These are phyloP conservation scores for Scheffersomyces cryptocercus DNA, from an alignment of 1,139 yeast genomes.

Conservation along the genomic window DNA sequence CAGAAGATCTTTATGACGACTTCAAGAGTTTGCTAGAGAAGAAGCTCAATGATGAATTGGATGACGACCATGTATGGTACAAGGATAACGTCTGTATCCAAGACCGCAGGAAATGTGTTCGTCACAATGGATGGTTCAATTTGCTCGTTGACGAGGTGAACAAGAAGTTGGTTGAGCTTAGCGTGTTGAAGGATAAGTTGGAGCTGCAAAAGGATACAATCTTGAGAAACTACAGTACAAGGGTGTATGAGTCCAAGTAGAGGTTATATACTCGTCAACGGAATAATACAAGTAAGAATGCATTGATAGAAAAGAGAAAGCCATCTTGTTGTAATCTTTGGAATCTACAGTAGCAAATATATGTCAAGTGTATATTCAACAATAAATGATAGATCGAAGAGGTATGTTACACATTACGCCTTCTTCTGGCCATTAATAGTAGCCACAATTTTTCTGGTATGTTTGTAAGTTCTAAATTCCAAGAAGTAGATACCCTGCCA, in stretches of 20 bases:
- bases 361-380: not conserved
- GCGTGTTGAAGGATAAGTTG: slow-evolving; percentile 18
- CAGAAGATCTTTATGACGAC: slow-evolving; percentile 8
- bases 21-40: slow-evolving; percentile 18
- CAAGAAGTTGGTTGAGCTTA: slow-evolving; percentile 30
- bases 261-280: too few relatives aligned
- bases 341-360: too few relatives aligned
- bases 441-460: slow-evolving; percentile 66
- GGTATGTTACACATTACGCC: not conserved
- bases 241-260: slow-evolving; percentile 26
- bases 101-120: slow-evolving; percentile 66
- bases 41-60: slow-evolving; percentile 8
- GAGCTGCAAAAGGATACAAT: slow-evolving; percentile 24
- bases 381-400: not conserved
- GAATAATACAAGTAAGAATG: too few relatives aligned
- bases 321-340: too few relatives aligned
- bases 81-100: slow-evolving; percentile 45
- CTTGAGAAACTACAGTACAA: slow-evolving; percentile 37
- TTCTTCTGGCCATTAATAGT: slow-evolving; percentile 65
- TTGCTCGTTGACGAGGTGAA: slow-evolving; percentile 50
- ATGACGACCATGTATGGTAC: slow-evolving; percentile 21
- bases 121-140: slow-evolving; percentile 69
- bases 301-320: too few relatives aligned
- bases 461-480: slow-evolving; percentile 68
- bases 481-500: slow-evolving; percentile 84